Evolutionary conservation across 768 basidiomycete genomes (phyloP), one percentile per base, ranked within the genome.

Genomic region (Lactifluus piperatus): DNA sequence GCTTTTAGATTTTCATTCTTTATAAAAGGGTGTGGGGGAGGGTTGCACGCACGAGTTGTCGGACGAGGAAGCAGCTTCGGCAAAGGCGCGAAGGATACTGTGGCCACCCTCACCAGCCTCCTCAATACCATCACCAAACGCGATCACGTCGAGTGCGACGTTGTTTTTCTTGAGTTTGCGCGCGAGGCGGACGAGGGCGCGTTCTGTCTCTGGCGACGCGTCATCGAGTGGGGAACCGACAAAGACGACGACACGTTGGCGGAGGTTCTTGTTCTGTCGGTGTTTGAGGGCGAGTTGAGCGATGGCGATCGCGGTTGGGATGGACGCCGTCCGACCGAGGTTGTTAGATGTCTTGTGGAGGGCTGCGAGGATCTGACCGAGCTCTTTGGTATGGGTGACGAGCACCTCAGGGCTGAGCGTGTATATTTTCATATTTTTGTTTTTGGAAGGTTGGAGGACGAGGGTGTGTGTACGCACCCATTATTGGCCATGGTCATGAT

Each of bases 101-200:
- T 78, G 81, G 45, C 83, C 83, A 59, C 81, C 85, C 51, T 70
- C 71, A 16, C 70, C 70, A 5, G 75, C 72, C 67, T 83, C 82
- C 68, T 86, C 88, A 46, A 94, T 88, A 5, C 84, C 89, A 66
- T 95, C 94, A 1, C 95, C 95, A 71, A 92, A 97, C 5, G 81
- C 81, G 29, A 98, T 77, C 51, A 98, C 77, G 72, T 99, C 97
- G 26, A 98, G 80, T 1, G 94, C 91, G 44, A 99, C 93, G 67
- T 97, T 99, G 72, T 98, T 98, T 85, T 99, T 99, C 80, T 97
- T 97, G 62, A 99, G 78, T 72, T 93, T 97, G 79, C 94, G 97
- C 10, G 94, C 97, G 36, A 99, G 81, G 70, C 85, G 87, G 65
- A 89, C 76, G 81, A 94, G 85, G 54, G 56, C 61, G 37, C 79